A percentile compares a stretch with the other conserved stretches of the same genome.
phyloP scores from a whole-genome alignment of 768 basidiomycete species.

The Boletus bicolor region DNA sequence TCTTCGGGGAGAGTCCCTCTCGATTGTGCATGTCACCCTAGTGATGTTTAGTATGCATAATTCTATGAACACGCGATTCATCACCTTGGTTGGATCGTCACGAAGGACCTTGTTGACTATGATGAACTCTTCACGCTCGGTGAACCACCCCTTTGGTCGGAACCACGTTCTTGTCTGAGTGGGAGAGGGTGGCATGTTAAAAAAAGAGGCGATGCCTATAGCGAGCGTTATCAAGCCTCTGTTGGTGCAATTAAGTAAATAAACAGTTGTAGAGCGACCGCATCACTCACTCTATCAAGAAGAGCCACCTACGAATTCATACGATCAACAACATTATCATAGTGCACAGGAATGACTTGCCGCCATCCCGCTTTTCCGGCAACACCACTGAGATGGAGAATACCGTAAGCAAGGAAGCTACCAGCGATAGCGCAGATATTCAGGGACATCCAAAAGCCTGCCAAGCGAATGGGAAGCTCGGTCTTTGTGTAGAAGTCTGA shows the following conservation, averaged over 20 bases:
- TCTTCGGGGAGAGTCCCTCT: constrained; percentile 48
- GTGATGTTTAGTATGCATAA: not conserved
- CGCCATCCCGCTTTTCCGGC: constrained; percentile 14
- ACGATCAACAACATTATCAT: not conserved
- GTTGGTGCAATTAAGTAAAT: not conserved
- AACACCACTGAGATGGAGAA: constrained; percentile 34
- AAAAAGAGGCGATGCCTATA: constrained; percentile 53
- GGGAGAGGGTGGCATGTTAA: constrained; percentile 58
- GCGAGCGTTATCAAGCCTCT: constrained; percentile 42
- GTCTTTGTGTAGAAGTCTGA: constrained; percentile 53
- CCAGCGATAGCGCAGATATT: constrained; percentile 52
- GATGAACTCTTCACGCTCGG: constrained; percentile 57
- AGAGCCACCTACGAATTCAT: constrained; percentile 33
- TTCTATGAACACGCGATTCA: not conserved
- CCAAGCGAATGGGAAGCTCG: constrained; percentile 52
- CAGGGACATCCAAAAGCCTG: constrained; percentile 66
- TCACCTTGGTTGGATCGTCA: constrained; percentile 59
- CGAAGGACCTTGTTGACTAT: constrained; percentile 58
- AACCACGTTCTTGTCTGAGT: constrained; percentile 59
- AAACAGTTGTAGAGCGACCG: not conserved
- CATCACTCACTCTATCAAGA: constrained; percentile 31
- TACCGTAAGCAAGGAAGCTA: constrained; percentile 64
- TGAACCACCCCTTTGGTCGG: constrained; percentile 62
- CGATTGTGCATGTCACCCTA: constrained; percentile 64
- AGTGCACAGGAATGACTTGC: constrained; percentile 27